phyloP scores from a whole-genome alignment of 345 rosid genomes.

The Lepidium africanum region DNA sequence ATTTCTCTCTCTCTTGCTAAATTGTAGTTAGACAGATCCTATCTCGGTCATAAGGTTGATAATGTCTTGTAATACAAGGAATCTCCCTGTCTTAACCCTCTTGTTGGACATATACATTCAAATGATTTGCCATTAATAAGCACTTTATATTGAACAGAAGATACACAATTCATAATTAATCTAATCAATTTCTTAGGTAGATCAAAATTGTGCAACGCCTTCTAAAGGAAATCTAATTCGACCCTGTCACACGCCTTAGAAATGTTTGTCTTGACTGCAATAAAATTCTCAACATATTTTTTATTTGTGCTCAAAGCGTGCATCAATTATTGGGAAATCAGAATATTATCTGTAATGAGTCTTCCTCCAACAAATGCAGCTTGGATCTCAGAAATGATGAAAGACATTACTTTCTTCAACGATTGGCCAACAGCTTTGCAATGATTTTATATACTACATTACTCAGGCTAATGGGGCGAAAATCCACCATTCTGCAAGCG shows the following conservation, averaged over 20 bases:
- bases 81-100: too few relatives aligned
- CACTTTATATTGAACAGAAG: neutral
- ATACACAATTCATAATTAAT: neutral
- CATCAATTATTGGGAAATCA: neutral
- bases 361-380: neutral
- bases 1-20: too few relatives aligned
- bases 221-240: neutral
- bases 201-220: neutral
- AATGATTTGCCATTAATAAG: neutral
- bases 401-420: neutral
- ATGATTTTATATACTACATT: too few relatives aligned
- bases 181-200: too few relatives aligned
- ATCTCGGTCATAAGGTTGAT: too few relatives aligned
- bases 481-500: neutral
- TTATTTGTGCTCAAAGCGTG: too few relatives aligned
- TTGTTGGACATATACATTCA: too few relatives aligned
- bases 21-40: too few relatives aligned
- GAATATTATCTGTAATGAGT: neutral
- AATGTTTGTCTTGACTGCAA: too few relatives aligned
- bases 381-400: neutral
- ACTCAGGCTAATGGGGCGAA: neutral
- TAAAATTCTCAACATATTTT: too few relatives aligned
- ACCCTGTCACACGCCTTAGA: neutral
- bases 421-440: neutral
- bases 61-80: too few relatives aligned